These are phyloP conservation scores for Hanseniaspora guilliermondii DNA, from an alignment of 805 yeast species.

Conservation along the genomic window DNA sequence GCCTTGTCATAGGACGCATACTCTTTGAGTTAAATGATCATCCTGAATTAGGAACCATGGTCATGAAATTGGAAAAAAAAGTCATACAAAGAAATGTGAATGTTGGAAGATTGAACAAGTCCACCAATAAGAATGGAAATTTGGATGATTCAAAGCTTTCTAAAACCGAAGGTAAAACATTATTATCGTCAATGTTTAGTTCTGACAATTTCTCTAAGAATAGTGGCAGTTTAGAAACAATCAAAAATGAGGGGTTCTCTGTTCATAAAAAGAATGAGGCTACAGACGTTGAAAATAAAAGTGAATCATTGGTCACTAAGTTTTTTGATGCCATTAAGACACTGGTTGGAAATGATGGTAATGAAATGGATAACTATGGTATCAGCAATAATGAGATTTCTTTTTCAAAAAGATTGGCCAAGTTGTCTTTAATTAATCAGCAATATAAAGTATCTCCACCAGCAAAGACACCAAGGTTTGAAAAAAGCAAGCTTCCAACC, in stretches of 20 bases:
- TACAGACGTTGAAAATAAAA: slow-evolving; percentile 8
- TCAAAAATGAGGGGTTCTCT: slow-evolving; percentile 17
- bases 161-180: slow-evolving; percentile 14
- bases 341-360: not conserved
- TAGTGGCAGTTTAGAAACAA: slow-evolving; percentile 20
- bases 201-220: slow-evolving; percentile 17
- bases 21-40: slow-evolving; percentile 39
- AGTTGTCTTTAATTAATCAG: slow-evolving; percentile 21
- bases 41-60: slow-evolving; percentile 53
- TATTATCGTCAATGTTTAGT: slow-evolving; percentile 10
- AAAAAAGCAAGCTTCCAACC: slow-evolving; percentile 19
- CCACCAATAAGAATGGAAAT: not conserved
- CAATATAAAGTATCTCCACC: slow-evolving; percentile 35
- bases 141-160: slow-evolving; percentile 21
- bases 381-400: slow-evolving; percentile 6
- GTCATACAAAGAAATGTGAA: slow-evolving; percentile 37
- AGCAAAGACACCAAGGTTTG: slow-evolving; percentile 49
- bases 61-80: slow-evolving; percentile 52
- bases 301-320: slow-evolving; percentile 19
- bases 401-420: slow-evolving; percentile 11
- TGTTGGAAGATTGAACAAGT: not conserved
- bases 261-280: slow-evolving; percentile 17
- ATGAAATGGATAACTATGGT: slow-evolving; percentile 23
- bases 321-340: slow-evolving; percentile 20
- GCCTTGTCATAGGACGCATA: slow-evolving; percentile 61